phyloP scores from a whole-genome alignment of 352 stramenopile species.

The Pythium sukuiense region DNA sequence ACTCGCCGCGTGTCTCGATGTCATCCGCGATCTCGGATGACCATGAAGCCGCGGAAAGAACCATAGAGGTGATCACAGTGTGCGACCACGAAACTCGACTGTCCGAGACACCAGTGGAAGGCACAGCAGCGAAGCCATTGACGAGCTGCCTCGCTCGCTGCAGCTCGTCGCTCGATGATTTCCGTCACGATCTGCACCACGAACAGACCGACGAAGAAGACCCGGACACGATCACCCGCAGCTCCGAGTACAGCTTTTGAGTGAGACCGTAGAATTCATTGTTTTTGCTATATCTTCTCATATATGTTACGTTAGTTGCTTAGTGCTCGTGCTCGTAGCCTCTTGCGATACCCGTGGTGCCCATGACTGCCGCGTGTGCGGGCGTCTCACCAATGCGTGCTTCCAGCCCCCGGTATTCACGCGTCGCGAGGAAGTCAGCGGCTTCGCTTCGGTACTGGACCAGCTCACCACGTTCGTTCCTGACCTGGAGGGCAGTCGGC shows the following conservation, averaged over 20 bases:
- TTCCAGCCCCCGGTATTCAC: conserved; percentile 83
- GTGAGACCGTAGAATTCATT: neutral
- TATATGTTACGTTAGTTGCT: conserved; percentile 3
- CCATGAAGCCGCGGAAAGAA: neutral
- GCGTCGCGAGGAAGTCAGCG: conserved; percentile 63
- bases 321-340: conserved; percentile 68
- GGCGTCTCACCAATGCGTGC: conserved; percentile 76
- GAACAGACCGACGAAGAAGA: conserved; percentile 17
- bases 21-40: conserved; percentile 19
- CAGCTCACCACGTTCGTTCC: conserved; percentile 56
- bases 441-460: conserved; percentile 70
- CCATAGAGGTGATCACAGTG: conserved; percentile 10
- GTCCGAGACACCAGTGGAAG: neutral
- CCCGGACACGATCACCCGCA: conserved; percentile 21
- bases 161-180: conserved; percentile 31
- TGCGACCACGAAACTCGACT: neutral
- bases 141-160: neutral
- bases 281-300: neutral
- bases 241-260: conserved; percentile 30
- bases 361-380: conserved; percentile 73
- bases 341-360: conserved; percentile 71
- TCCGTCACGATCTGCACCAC: conserved; percentile 30
- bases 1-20: conserved; percentile 19
- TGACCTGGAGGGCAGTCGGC: conserved; percentile 51
- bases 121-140: neutral